Evolutionary conservation across 371 early-diverging fungal species (phyloP).

Genomic region (Cokeromyces recurvatus): DNA sequence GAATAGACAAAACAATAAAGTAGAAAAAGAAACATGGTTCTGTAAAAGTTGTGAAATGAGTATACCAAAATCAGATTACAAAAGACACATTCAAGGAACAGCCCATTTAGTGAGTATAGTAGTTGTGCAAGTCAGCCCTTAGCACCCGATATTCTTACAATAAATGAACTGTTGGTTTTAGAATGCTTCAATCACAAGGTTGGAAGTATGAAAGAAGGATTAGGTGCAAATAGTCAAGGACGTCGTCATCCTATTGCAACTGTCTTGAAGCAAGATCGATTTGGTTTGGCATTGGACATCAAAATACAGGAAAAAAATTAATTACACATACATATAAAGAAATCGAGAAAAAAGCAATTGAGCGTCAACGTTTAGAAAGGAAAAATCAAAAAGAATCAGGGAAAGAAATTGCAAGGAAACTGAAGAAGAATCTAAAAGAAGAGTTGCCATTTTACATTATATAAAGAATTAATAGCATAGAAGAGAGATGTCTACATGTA

Average conservation of each 20-base stretch:
- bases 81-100: conserved; percentile 23
- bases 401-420: conserved; percentile 21
- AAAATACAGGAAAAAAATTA: conserved; percentile 17
- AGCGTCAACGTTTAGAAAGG: neutral
- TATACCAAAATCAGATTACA: conserved; percentile 8
- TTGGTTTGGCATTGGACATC: conserved; percentile 54
- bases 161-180: conserved; percentile 34
- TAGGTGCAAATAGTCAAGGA: conserved; percentile 44
- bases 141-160: conserved; percentile 55
- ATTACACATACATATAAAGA: conserved; percentile 25
- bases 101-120: conserved; percentile 31
- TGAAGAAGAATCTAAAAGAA: conserved; percentile 10
- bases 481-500: no score
- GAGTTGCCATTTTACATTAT: conserved; percentile 11
- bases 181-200: conserved; percentile 46
- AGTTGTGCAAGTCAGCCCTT: conserved; percentile 57
- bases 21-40: neutral
- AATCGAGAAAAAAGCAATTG: conserved; percentile 13
- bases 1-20: neutral
- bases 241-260: conserved; percentile 48
- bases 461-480: conserved; percentile 7
- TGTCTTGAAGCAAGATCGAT: conserved; percentile 40
- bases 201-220: conserved; percentile 52
- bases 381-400: conserved; percentile 13
- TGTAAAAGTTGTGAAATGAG: conserved; percentile 25